Conservation (phyloP, 495 filamentous ascomycete species). For the Hypoxylon fragiforme region DNA sequence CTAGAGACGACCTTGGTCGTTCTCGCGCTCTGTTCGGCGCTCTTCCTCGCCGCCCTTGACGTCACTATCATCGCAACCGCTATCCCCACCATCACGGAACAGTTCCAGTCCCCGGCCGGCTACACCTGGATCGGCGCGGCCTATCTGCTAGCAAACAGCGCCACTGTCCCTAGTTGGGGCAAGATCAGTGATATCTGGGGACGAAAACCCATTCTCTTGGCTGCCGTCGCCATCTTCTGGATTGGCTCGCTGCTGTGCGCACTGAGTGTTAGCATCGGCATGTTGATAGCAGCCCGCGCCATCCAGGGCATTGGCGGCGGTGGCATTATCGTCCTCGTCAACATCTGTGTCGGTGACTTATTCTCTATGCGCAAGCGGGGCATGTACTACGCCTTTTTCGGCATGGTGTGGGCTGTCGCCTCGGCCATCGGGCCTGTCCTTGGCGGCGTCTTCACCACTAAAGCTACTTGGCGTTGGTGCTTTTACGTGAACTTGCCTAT, state of each 20-base stretch:
- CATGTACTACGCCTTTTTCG: slow-evolving; percentile 60
- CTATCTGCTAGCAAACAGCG: slow-evolving; percentile 67
- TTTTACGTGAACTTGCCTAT: slow-evolving; percentile 59
- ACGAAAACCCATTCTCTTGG: slow-evolving; percentile 73
- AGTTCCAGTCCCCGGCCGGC: slow-evolving; percentile 65
- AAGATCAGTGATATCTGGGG: slow-evolving; percentile 84
- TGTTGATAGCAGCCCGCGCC: slow-evolving; percentile 74
- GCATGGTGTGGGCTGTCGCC: slow-evolving; percentile 72
- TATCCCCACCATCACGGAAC: slow-evolving; percentile 59
- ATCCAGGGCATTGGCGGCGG: slow-evolving; percentile 81
- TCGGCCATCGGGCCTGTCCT: slow-evolving; percentile 72
- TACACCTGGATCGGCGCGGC: slow-evolving; percentile 76
- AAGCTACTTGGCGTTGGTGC: slow-evolving; percentile 42
- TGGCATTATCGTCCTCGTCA: slow-evolving; percentile 75
- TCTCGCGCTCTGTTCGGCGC: slow-evolving; percentile 49
- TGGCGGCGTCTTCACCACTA: slow-evolving; percentile 70
- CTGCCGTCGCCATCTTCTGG: slow-evolving; percentile 73
- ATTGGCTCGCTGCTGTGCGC: slow-evolving; percentile 74
- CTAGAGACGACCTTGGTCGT: slow-evolving; percentile 44
- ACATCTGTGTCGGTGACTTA: slow-evolving; percentile 78
- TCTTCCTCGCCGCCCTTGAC: slow-evolving; percentile 61
- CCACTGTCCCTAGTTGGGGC: slow-evolving; percentile 75
- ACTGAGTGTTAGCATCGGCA: slow-evolving; percentile 65
- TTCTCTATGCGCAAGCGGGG: slow-evolving; percentile 69
- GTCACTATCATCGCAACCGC: slow-evolving; percentile 53